These are phyloP conservation scores for Calycina herbarum DNA, from an alignment of 2,329 filamentous ascomycete species.

Conservation along the genomic window DNA sequence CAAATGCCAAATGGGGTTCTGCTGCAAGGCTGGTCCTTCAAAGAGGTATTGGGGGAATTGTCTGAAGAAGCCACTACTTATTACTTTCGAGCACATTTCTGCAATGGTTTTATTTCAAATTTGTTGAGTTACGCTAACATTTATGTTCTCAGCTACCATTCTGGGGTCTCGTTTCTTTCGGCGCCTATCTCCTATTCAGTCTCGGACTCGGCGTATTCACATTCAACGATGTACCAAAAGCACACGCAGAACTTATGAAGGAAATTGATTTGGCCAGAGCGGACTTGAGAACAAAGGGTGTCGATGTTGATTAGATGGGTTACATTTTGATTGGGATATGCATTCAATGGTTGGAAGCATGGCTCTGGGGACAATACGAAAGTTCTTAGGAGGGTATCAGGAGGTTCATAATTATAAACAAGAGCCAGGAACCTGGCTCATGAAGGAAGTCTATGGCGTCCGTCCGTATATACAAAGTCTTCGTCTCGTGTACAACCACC, in stretches of 20 bases:
- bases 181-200: slow-evolving; percentile 86
- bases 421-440: not conserved
- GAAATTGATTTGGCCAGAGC: slow-evolving; percentile 78
- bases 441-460: not conserved
- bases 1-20: not conserved
- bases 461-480: slow-evolving; percentile 6
- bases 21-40: not conserved
- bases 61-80: not conserved
- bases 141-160: slow-evolving; percentile 70
- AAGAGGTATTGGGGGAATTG: slow-evolving; percentile 1
- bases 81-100: not conserved
- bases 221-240: slow-evolving; percentile 93
- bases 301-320: slow-evolving; percentile 49
- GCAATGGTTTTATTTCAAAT: not conserved
- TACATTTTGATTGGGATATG: slow-evolving; percentile 7
- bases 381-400: not conserved
- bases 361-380: not conserved
- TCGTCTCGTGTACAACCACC: not conserved
- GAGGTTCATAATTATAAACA: slow-evolving; percentile 4
- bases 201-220: slow-evolving; percentile 91
- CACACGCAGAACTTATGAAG: slow-evolving; percentile 82
- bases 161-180: slow-evolving; percentile 88
- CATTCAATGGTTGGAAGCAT: not conserved
- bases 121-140: slow-evolving; percentile 6
- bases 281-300: slow-evolving; percentile 72